phyloP scores from a whole-genome alignment of 805 yeast genomes.

The Zygosaccharomyces pseudorouxii region DNA sequence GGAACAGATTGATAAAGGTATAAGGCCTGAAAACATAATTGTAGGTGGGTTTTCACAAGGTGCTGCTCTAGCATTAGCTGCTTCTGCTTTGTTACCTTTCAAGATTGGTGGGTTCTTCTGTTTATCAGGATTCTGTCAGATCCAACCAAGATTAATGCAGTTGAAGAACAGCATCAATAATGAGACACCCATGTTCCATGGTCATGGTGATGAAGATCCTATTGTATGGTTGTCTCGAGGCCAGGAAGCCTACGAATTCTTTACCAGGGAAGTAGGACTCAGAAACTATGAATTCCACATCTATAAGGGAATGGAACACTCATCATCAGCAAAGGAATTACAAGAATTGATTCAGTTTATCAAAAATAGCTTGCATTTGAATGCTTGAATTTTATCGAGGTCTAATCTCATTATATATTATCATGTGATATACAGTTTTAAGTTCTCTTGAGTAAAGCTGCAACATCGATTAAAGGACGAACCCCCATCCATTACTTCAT shows the following conservation, averaged over 20 bases:
- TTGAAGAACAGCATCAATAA: slow-evolving; percentile 41
- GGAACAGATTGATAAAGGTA: slow-evolving; percentile 50
- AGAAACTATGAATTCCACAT: slow-evolving; percentile 44
- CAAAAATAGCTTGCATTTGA: slow-evolving; percentile 18
- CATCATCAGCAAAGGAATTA: slow-evolving; percentile 64
- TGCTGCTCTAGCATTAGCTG: slow-evolving; percentile 69
- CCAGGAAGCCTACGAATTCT: slow-evolving; percentile 42
- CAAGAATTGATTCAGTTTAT: slow-evolving; percentile 48
- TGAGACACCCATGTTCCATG: slow-evolving; percentile 76
- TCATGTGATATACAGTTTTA: slow-evolving; percentile 9
- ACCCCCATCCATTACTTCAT: neutral
- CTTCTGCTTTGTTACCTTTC: slow-evolving; percentile 47
- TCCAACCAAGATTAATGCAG: slow-evolving; percentile 14
- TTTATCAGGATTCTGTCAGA: slow-evolving; percentile 66
- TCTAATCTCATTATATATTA: neutral
- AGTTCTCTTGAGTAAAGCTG: neutral
- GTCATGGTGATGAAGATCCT: slow-evolving; percentile 81
- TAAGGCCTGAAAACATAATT: slow-evolving; percentile 63
- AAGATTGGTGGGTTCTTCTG: slow-evolving; percentile 76
- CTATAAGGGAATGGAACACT: slow-evolving; percentile 65
- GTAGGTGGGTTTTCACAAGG: slow-evolving; percentile 97
- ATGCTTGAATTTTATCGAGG: neutral
- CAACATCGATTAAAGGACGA: neutral
- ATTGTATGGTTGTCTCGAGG: slow-evolving; percentile 42
- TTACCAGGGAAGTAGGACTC: slow-evolving; percentile 39